Evolutionary conservation across 176 grass and related monocot species (phyloP).

Genomic region (Carex cristatella): DNA sequence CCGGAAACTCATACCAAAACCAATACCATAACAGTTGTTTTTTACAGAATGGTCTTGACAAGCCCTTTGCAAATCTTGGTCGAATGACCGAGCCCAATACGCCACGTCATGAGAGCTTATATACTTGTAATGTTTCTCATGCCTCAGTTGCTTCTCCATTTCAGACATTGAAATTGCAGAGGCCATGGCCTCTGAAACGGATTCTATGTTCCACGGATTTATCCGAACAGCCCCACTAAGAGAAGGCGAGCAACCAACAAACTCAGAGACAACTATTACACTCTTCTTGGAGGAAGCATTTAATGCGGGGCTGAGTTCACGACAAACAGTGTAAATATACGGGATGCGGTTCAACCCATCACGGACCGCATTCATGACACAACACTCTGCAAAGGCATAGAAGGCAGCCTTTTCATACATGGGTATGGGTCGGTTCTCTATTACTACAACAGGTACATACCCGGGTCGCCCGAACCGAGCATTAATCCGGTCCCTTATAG

Average conservation of each 20-base stretch:
- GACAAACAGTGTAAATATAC: conserved; percentile 46
- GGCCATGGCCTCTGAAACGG: conserved; percentile 34
- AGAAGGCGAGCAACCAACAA: conserved; percentile 54
- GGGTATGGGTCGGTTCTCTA: conserved; percentile 31
- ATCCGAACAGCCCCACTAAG: conserved; percentile 51
- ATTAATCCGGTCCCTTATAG: conserved; percentile 46
- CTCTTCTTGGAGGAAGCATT: conserved; percentile 26
- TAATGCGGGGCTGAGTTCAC: conserved; percentile 29
- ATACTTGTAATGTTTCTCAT: conserved; percentile 61
- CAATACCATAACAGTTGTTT: conserved; percentile 33
- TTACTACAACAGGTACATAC: conserved; percentile 46
- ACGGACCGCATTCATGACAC: conserved; percentile 46
- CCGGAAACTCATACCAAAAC: conserved; percentile 48
- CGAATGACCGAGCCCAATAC: conserved; percentile 50
- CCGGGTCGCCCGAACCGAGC: conserved; percentile 21
- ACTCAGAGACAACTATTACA: conserved; percentile 50
- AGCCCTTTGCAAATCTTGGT: conserved; percentile 46
- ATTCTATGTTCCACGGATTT: conserved; percentile 59
- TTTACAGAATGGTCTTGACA: conserved; percentile 36
- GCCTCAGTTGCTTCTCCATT: conserved; percentile 37
- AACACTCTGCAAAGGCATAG: conserved; percentile 47
- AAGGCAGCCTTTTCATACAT: conserved; percentile 53
- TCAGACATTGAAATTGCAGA: conserved; percentile 26
- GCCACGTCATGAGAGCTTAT: conserved; percentile 46
- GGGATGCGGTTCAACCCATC: conserved; percentile 54